Evolutionary conservation across 495 filamentous ascomycete species (phyloP).

Genomic region (Aspergillus panamensis): DNA sequence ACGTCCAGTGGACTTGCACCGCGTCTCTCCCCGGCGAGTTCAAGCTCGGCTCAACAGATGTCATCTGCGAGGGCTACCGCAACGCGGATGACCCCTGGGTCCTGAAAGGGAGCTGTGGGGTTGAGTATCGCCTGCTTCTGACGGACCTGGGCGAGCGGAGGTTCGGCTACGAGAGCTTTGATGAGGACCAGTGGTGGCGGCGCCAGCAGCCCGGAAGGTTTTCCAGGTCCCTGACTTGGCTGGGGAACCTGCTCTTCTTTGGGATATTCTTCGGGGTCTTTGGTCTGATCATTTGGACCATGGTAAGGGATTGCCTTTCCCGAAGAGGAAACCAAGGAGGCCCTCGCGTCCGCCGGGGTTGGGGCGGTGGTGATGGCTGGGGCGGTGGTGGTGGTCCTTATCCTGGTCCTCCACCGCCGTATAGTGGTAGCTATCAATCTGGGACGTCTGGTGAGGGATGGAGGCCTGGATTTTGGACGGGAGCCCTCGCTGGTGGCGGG

Average conservation of each 20-base stretch:
- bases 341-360: constrained; percentile 23
- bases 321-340: constrained; percentile 14
- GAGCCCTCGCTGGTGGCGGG: constrained; percentile 66
- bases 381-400: constrained; percentile 49
- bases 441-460: constrained; percentile 51
- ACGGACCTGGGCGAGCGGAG: constrained; percentile 76
- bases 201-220: constrained; percentile 9
- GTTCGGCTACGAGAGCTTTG: constrained; percentile 44
- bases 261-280: constrained; percentile 44
- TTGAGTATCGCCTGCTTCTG: constrained; percentile 80
- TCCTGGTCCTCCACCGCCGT: constrained; percentile 59
- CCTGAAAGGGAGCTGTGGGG: constrained; percentile 85
- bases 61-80: constrained; percentile 87
- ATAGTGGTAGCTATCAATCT: constrained; percentile 36
- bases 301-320: constrained; percentile 25
- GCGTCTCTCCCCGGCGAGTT: constrained; percentile 77
- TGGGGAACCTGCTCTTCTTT: constrained; percentile 45
- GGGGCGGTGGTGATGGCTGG: constrained; percentile 46
- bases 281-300: constrained; percentile 29
- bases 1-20: constrained; percentile 86
- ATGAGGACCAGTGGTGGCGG: constrained; percentile 5
- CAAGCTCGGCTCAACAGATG: constrained; percentile 86
- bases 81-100: constrained; percentile 73
- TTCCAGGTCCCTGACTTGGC: constrained; percentile 15
- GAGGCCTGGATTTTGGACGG: constrained; percentile 87